Conservation (phyloP, 2,329 filamentous ascomycete genomes). For the Hypomyces rosellus region DNA sequence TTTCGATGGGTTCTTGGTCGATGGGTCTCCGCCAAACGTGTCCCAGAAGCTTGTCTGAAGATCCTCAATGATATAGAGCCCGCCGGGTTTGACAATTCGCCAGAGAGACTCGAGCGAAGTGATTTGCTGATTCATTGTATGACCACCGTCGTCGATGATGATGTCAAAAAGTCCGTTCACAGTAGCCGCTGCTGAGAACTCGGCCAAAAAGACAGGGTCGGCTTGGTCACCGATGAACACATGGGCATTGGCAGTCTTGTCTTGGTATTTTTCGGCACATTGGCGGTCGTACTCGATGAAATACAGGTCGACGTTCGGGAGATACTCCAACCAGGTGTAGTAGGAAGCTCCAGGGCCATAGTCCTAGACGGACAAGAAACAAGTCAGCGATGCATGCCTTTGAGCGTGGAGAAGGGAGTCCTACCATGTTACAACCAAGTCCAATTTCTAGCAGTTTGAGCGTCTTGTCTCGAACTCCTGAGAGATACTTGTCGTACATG, state of each 20-base stretch:
- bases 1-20: slow-evolving; percentile 15
- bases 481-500: slow-evolving; percentile 36
- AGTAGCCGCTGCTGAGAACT: slow-evolving; percentile 27
- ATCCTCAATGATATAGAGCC: slow-evolving; percentile 30
- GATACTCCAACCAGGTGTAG: slow-evolving; percentile 35
- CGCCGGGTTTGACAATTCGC: slow-evolving; percentile 30
- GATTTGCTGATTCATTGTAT: slow-evolving; percentile 33
- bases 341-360: slow-evolving; percentile 34
- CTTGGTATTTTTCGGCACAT: slow-evolving; percentile 30
- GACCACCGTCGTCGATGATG: slow-evolving; percentile 35
- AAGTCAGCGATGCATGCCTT: background rate
- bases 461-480: slow-evolving; percentile 22
- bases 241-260: slow-evolving; percentile 28
- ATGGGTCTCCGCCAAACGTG: slow-evolving; percentile 20
- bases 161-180: slow-evolving; percentile 29
- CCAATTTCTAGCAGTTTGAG: slow-evolving; percentile 37
- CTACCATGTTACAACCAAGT: slow-evolving; percentile 33
- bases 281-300: slow-evolving; percentile 34
- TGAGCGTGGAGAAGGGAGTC: background rate
- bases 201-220: slow-evolving; percentile 28
- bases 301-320: slow-evolving; percentile 33
- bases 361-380: slow-evolving; percentile 11
- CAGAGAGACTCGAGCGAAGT: slow-evolving; percentile 29
- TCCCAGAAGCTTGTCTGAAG: slow-evolving; percentile 24
- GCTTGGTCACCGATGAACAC: slow-evolving; percentile 36